These are phyloP conservation scores for Cercospora sp. DNA, from an alignment of 2,329 filamentous ascomycete species.

Conservation along the genomic window DNA sequence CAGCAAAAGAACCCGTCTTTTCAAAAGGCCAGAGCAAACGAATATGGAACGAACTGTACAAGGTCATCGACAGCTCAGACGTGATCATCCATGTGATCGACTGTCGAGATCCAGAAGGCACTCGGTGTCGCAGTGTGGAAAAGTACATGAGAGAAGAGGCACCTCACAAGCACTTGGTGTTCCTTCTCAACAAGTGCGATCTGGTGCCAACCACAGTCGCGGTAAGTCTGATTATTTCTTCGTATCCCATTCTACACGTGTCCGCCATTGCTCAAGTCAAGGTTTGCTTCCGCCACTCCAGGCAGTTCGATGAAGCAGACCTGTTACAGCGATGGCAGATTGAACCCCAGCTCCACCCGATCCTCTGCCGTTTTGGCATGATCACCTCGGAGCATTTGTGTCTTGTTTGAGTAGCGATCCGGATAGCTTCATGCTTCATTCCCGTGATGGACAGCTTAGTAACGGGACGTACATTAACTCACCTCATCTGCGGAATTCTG, in stretches of 20 bases:
- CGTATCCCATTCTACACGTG: slow-evolving; percentile 29
- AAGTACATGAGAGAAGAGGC: slow-evolving; percentile 93
- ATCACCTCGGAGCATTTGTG: slow-evolving; percentile 69
- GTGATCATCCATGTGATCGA: slow-evolving; percentile 95
- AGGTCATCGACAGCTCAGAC: slow-evolving; percentile 93
- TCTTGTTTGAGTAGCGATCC: slow-evolving; percentile 98
- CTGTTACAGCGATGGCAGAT: slow-evolving; percentile 99
- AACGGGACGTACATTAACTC: slow-evolving; percentile 80
- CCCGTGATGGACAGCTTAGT: slow-evolving; percentile 93
- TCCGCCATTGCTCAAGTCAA: slow-evolving; percentile 85
- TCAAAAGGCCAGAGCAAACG: slow-evolving; percentile 92
- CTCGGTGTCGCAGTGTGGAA: slow-evolving; percentile 83
- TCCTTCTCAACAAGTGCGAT: slow-evolving; percentile 88
- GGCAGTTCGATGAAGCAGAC: slow-evolving; percentile 70
- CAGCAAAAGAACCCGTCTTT: slow-evolving; percentile 71
- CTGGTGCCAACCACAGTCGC: slow-evolving; percentile 88
- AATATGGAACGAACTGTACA: slow-evolving; percentile 92
- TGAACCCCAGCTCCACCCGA: slow-evolving; percentile 67
- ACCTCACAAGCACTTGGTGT: slow-evolving; percentile 92
- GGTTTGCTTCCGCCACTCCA: slow-evolving; percentile 64
- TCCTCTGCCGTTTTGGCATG: slow-evolving; percentile 83
- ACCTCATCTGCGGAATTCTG: slow-evolving; percentile 21
- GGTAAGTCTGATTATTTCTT: slow-evolving; percentile 65
- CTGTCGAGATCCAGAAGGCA: slow-evolving; percentile 84
- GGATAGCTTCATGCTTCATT: slow-evolving; percentile 61